These are phyloP conservation scores for Chrysanthemum seticuspe DNA, from an alignment of 129 eudicot genomes.

Conservation along the genomic window DNA sequence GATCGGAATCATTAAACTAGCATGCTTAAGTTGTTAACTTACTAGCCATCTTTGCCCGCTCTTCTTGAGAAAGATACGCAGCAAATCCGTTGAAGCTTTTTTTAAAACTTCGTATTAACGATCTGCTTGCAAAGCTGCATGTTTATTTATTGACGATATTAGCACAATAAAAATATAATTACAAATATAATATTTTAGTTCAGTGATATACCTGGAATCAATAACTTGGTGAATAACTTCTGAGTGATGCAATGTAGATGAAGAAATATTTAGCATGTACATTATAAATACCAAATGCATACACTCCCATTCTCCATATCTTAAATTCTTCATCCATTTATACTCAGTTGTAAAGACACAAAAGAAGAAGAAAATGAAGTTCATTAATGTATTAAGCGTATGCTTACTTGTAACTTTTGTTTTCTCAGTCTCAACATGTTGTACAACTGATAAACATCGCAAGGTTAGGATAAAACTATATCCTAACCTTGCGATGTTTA, in stretches of 20 bases:
- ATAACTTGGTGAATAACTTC: constrained; percentile 11
- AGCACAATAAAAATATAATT: background rate
- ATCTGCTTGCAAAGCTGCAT: constrained; percentile 29
- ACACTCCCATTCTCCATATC: too few relatives aligned
- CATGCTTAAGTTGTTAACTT: background rate
- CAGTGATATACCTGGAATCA: background rate
- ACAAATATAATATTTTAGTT: background rate
- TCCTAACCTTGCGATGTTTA: too few relatives aligned
- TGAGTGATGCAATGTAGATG: constrained; percentile 21
- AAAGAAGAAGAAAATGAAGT: too few relatives aligned
- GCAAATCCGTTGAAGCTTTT: constrained; percentile 59
- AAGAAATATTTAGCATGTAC: background rate
- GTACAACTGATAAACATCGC: too few relatives aligned
- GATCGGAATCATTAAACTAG: background rate
- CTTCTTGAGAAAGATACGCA: constrained; percentile 43
- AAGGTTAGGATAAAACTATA: too few relatives aligned
- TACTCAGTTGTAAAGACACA: too few relatives aligned
- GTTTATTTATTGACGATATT: background rate
- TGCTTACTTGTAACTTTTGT: too few relatives aligned
- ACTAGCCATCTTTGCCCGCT: constrained; percentile 38
- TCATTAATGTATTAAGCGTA: too few relatives aligned
- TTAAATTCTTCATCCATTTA: too few relatives aligned
- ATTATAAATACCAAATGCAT: too few relatives aligned
- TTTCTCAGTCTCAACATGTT: too few relatives aligned
- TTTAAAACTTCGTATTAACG: constrained; percentile 34